Evolutionary conservation across 1,284 basidiomycete species (phyloP).

Genomic region (Papiliotrema terrestris): DNA sequence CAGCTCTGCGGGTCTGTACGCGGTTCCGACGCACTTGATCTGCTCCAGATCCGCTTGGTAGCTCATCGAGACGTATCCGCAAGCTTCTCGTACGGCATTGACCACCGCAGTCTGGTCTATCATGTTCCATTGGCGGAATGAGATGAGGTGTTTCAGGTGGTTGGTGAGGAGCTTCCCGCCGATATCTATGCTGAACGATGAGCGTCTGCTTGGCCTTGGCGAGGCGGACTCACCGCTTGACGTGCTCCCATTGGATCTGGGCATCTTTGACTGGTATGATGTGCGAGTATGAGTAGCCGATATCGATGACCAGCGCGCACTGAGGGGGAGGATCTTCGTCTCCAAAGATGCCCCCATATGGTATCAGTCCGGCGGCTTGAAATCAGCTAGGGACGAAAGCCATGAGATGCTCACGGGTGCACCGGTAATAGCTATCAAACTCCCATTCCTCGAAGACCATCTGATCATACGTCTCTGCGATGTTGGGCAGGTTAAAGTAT

Average conservation of each 20-base stretch:
- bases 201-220: not conserved
- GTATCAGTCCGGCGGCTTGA: conserved; percentile 71
- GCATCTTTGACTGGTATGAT: conserved; percentile 77
- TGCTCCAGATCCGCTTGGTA: conserved; percentile 70
- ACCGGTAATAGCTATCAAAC: conserved; percentile 75
- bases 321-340: conserved; percentile 59
- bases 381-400: not conserved
- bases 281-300: conserved; percentile 90
- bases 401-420: conserved; percentile 62
- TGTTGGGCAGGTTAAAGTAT: conserved; percentile 85
- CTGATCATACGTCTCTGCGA: conserved; percentile 87
- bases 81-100: conserved; percentile 80
- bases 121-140: conserved; percentile 96
- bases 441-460: conserved; percentile 96
- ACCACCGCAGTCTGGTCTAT: conserved; percentile 93
- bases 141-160: conserved; percentile 86
- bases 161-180: conserved; percentile 94
- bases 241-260: conserved; percentile 69
- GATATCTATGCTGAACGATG: conserved; percentile 68
- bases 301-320: conserved; percentile 78
- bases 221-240: conserved; percentile 62
- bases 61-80: conserved; percentile 77
- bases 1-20: conserved; percentile 7
- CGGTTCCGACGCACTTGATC: conserved; percentile 61
- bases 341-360: conserved; percentile 64